A percentile compares a stretch with the other conserved stretches of the same genome.
These are phyloP conservation scores for Fusarium anthophilum DNA, from an alignment of 2,329 filamentous ascomycete species.

Conservation along the genomic window DNA sequence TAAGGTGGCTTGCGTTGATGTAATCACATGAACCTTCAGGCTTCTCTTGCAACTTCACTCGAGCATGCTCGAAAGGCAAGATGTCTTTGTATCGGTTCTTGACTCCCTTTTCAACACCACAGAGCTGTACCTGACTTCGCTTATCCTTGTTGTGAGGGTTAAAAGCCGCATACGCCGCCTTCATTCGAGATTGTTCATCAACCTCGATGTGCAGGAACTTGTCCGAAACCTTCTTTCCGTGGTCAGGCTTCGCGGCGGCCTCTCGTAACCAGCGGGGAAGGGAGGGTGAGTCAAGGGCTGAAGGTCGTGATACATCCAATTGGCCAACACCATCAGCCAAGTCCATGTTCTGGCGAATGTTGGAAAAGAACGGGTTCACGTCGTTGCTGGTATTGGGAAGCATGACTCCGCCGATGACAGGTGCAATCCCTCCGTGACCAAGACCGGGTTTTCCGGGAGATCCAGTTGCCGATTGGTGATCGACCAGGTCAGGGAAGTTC, in stretches of 20 bases:
- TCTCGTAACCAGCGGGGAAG: constrained; percentile 82
- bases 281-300: constrained; percentile 56
- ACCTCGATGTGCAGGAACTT: constrained; percentile 87
- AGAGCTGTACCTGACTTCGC: constrained; percentile 71
- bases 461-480: constrained; percentile 55
- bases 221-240: constrained; percentile 82
- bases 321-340: constrained; percentile 93
- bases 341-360: constrained; percentile 97
- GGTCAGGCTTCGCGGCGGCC: constrained; percentile 72
- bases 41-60: constrained; percentile 80
- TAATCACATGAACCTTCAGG: constrained; percentile 83
- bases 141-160: constrained; percentile 49
- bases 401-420: constrained; percentile 88
- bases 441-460: constrained; percentile 59
- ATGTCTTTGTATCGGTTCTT: constrained; percentile 99
- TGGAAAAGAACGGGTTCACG: constrained; percentile 91
- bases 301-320: constrained; percentile 64
- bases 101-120: constrained; percentile 90
- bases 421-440: constrained; percentile 58
- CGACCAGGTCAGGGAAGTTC: constrained; percentile 72
- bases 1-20: constrained; percentile 91
- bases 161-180: constrained; percentile 71
- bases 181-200: constrained; percentile 91
- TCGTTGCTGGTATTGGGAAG: constrained; percentile 76
- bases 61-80: constrained; percentile 91